Base-by-base conservation (phyloP, 108 stramenopile species). In the Nitzschia inconspicua region DNA sequence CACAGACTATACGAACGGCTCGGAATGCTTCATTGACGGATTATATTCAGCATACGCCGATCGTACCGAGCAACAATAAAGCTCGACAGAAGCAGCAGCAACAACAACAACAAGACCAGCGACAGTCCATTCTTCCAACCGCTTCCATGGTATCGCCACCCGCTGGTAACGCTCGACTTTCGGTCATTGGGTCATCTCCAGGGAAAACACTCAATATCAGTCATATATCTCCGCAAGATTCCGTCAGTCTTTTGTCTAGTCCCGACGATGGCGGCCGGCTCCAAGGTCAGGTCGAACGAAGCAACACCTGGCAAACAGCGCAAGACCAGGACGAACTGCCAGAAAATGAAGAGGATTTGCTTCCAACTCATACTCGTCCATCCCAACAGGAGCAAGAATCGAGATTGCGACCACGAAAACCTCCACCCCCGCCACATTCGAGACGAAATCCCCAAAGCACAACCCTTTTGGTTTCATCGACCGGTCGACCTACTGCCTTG, bases 141-240 rank as follows among this genome's bases (percentile, higher is more conserved):
- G 18, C 49, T 20, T 61, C 60, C 19, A 47, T 61, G 0, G 34
- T 48, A 8, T 48, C 60, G 14, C 47, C 60, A 9, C 60, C 60
- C 6, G 47, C 60, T 1, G 47, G 47, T 35, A 63, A 63, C 42
- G 16, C 39, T 4, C 50, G 52, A 3, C 51, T 29, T 43, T 49
- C 50, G 31, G 11, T 18, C 20, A 58, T 43, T 18, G 55, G 27
- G 14, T 44, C 61, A 2, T 63, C 61, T 63, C 70, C 70, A 2
- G 48, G 60, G 61, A 35, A 71, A 39, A 61, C 70, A 14, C 50
- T 71, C 25, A 71, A 63, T 39, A 23, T 71, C 25, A 61, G 59
- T 13, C 70, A 60, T 14, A 71, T 71, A 30, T 62, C 70, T n/a
- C 61, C 70, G 28, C 70, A 71, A 28, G 70, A 71, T 39, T 56